Evolutionary conservation across 352 stramenopile species (phyloP).

Genomic region (Globisporangium echinulatum): DNA sequence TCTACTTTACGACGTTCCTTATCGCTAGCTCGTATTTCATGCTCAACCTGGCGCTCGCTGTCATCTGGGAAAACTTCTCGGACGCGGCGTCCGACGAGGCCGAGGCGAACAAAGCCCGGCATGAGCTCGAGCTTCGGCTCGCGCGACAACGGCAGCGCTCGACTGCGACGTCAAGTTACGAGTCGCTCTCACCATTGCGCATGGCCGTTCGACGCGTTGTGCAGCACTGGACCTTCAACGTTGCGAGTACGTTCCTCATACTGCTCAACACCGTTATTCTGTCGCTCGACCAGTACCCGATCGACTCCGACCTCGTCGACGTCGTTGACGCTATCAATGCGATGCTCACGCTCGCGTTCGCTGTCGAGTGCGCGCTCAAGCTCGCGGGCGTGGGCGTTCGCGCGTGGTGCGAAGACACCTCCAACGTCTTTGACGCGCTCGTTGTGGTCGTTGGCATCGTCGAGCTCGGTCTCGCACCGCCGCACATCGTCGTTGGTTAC

Average conservation of each 20-base stretch:
- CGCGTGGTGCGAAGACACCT: constrained; percentile 45
- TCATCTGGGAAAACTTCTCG: constrained; percentile 86
- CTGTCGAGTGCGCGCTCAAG: constrained; percentile 57
- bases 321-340: constrained; percentile 59
- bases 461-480: constrained; percentile 33
- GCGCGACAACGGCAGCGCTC: background rate
- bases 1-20: constrained; percentile 88
- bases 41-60: constrained; percentile 85
- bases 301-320: constrained; percentile 27
- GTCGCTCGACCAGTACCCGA: constrained; percentile 73
- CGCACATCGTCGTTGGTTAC: constrained; percentile 19
- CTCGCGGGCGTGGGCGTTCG: constrained; percentile 51
- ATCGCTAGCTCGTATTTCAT: constrained; percentile 88
- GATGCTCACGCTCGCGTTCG: constrained; percentile 40
- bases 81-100: constrained; percentile 45
- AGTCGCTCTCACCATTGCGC: constrained; percentile 9
- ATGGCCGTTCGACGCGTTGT: constrained; percentile 20
- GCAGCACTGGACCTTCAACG: constrained; percentile 48
- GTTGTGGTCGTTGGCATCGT: constrained; percentile 35
- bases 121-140: constrained; percentile 14
- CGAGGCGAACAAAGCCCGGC: constrained; percentile 27
- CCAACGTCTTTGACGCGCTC: constrained; percentile 78
- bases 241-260: constrained; percentile 47
- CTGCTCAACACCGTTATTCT: constrained; percentile 82
- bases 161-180: background rate